phyloP scores from a whole-genome alignment of 768 basidiomycete species.

The Inosperma sp. region DNA sequence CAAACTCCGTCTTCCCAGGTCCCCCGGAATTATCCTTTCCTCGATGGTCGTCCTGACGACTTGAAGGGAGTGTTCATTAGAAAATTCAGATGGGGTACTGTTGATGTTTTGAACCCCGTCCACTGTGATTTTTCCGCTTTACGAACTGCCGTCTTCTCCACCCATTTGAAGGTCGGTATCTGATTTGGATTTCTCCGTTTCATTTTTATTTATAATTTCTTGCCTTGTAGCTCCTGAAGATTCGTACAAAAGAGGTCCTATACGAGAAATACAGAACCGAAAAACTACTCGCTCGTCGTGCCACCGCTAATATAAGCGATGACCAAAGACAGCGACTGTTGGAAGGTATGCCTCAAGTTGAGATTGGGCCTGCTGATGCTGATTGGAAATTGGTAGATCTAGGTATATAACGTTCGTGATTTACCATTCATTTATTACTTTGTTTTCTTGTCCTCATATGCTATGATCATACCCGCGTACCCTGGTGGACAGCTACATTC shows the following conservation, averaged over 20 bases:
- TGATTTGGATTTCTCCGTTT: background rate
- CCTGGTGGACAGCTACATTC: constrained; percentile 10
- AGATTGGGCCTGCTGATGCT: constrained; percentile 1
- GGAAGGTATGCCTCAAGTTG: constrained; percentile 48
- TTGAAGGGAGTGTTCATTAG: constrained; percentile 72
- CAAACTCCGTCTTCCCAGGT: constrained; percentile 37
- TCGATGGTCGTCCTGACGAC: constrained; percentile 58
- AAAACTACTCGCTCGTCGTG: constrained; percentile 82
- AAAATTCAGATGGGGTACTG: constrained; percentile 82
- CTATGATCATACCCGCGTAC: background rate
- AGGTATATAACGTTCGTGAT: constrained; percentile 21
- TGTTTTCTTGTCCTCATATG: constrained; percentile 3
- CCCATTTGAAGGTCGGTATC: constrained; percentile 71
- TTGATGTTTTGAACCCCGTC: constrained; percentile 79
- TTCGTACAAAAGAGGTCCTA: constrained; percentile 79
- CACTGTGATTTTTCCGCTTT: constrained; percentile 88
- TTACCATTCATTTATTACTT: constrained; percentile 14
- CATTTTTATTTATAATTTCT: constrained; percentile 1
- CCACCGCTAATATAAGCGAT: constrained; percentile 72
- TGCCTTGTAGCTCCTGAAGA: constrained; percentile 62
- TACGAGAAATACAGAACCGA: constrained; percentile 94
- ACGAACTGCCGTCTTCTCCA: constrained; percentile 77
- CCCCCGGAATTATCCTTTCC: constrained; percentile 36
- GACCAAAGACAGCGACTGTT: constrained; percentile 68
- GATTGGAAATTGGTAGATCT: constrained; percentile 21